Base-by-base conservation (phyloP, 805 yeast species). In the Pichia occidentalis region DNA sequence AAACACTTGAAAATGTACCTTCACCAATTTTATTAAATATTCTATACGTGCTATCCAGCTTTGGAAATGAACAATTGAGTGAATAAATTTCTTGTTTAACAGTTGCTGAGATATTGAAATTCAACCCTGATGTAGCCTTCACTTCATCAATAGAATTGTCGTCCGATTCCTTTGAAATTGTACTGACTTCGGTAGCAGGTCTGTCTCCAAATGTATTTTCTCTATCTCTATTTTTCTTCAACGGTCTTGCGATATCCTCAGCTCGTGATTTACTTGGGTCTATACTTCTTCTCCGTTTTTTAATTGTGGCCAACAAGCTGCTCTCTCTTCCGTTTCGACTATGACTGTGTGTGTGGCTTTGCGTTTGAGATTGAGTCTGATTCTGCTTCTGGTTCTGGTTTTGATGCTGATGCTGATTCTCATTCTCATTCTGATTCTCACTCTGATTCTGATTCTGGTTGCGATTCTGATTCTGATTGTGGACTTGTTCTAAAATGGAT, bases 1-100 rank as follows among this genome's bases (percentile, higher is more conserved):
- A 80, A 13, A 84, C 94, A 22, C 75, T 70, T 3, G 88, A 80
- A 48, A 84, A 84, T 0, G 94, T 88, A 19, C 94, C 94, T 56
- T 84, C 92, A 7, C 94, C 94, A 45, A 84, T 70, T 51, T 70
- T 69, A 30, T 64, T 64, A 3, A 67, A 37, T 20, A 75, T 50
- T 36, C 56, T 56, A 48, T 70, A 75, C 27, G 51, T 53, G 6
- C 45, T 19, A 4, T 53, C 49, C 29, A 61, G 46, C 5, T 52
- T 52, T 11, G 63, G 61, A 34, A 63, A 61, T 7, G 63, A 46
- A 25, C 44, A 43, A 12, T 43, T 32, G 22, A 60, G 43, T 4
- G 47, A 31, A 25, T 53, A 58, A 34, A 53, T 48, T 45, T 70
- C 74, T 30, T 61, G 61, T 22, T 50, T 51, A 29, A 61, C 48